phyloP scores from a whole-genome alignment of 2,329 filamentous ascomycete genomes.

The Metarhizium humberi region DNA sequence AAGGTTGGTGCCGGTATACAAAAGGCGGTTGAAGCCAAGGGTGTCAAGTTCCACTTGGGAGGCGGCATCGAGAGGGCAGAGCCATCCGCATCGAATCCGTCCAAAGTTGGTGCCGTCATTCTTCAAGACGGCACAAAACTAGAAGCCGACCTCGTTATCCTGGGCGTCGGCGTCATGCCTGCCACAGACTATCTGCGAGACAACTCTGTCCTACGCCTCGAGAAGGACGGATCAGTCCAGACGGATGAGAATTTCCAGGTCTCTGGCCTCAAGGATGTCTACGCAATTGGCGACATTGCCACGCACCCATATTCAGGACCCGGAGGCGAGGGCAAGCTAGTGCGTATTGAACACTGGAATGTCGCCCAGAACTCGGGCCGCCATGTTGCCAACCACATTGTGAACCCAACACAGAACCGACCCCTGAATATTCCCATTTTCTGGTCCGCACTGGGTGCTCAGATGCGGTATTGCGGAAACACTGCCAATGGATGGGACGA shows the following conservation, averaged over 20 bases:
- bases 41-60: constrained; percentile 78
- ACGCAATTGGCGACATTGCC: constrained; percentile 90
- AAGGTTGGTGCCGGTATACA: constrained; percentile 76
- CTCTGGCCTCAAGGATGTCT: constrained; percentile 69
- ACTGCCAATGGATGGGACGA: constrained; percentile 76
- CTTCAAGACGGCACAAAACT: constrained; percentile 81
- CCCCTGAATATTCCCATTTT: constrained; percentile 86
- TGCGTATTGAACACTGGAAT: constrained; percentile 97
- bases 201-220: constrained; percentile 60
- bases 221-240: constrained; percentile 76
- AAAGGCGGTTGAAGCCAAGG: constrained; percentile 69
- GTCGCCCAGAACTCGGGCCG: constrained; percentile 92
- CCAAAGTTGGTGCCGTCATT: constrained; percentile 68
- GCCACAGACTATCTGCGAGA: constrained; percentile 74
- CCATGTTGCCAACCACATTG: constrained; percentile 67
- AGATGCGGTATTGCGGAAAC: constrained; percentile 90
- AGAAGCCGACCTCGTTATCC: constrained; percentile 80
- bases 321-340: constrained; percentile 61
- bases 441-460: constrained; percentile 86
- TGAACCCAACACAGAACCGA: constrained; percentile 46
- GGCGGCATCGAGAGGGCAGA: constrained; percentile 77
- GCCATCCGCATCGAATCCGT: constrained; percentile 55
- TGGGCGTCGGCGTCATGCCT: constrained; percentile 82
- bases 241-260: constrained; percentile 76
- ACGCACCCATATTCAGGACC: constrained; percentile 92